phyloP scores from a whole-genome alignment of 1,284 basidiomycete species.

The Trichosporon asahii region DNA sequence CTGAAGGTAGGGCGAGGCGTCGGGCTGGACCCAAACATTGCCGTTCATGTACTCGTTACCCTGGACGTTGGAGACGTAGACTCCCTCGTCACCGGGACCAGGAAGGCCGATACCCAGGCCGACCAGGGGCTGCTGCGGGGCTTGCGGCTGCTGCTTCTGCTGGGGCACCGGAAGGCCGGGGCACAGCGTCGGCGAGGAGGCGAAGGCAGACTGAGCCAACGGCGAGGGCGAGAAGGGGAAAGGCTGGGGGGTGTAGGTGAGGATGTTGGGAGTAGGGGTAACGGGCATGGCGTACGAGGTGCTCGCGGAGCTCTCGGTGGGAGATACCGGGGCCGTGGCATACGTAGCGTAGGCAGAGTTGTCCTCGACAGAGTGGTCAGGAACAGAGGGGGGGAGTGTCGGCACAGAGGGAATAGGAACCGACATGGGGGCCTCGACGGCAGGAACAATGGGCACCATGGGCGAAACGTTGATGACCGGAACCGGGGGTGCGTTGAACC shows the following conservation, averaged over 20 bases:
- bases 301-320: slow-evolving; percentile 26
- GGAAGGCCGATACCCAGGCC: slow-evolving; percentile 28
- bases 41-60: slow-evolving; percentile 15
- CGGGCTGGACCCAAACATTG: slow-evolving; percentile 6
- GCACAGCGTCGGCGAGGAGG: slow-evolving; percentile 41
- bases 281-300: slow-evolving; percentile 29
- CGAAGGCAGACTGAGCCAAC: slow-evolving; percentile 23
- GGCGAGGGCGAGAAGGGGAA: slow-evolving; percentile 39
- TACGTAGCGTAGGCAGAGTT: slow-evolving; percentile 14
- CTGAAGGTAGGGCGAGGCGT: slow-evolving; percentile 6
- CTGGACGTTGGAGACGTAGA: slow-evolving; percentile 23
- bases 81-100: slow-evolving; percentile 18
- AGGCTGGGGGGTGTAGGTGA: slow-evolving; percentile 28
- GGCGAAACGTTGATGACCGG: slow-evolving; percentile 26
- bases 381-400: slow-evolving; percentile 31
- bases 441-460: slow-evolving; percentile 18
- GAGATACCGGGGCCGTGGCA: slow-evolving; percentile 29
- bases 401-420: slow-evolving; percentile 7
- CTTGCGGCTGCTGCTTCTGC: slow-evolving; percentile 10
- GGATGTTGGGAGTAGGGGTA: slow-evolving; percentile 28
- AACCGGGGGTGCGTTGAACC: slow-evolving; percentile 30
- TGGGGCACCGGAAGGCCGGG: slow-evolving; percentile 31
- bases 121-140: slow-evolving; percentile 27
- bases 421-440: slow-evolving; percentile 6
- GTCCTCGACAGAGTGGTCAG: slow-evolving; percentile 18